Conservation (phyloP, 495 filamentous ascomycete genomes). For the Hypoxylon subgilvum region DNA sequence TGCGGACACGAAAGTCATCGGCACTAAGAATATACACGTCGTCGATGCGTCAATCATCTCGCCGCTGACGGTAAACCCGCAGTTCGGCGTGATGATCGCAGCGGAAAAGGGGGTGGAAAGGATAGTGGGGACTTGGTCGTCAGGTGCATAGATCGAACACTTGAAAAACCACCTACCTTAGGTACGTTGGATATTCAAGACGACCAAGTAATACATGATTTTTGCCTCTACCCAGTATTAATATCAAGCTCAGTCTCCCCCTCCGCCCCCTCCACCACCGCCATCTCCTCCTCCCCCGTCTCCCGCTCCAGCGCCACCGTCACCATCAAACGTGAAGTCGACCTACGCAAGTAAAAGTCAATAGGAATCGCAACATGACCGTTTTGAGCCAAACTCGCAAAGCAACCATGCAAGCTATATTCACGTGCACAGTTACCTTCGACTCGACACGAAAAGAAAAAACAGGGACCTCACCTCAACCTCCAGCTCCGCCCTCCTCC, state of each 20-base stretch:
- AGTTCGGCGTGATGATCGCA: slow-evolving; percentile 49
- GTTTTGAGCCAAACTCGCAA: too few relatives aligned
- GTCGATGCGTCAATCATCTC: slow-evolving; percentile 49
- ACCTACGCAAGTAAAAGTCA: slow-evolving; percentile 1
- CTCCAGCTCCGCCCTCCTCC: slow-evolving; percentile 3
- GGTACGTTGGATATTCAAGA: neutral
- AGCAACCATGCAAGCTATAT: too few relatives aligned
- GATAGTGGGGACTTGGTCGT: slow-evolving; percentile 24
- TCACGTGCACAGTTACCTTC: too few relatives aligned
- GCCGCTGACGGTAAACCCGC: slow-evolving; percentile 50
- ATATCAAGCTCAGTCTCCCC: neutral
- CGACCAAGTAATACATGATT: neutral
- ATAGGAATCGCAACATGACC: neutral
- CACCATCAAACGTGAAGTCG: slow-evolving; percentile 8
- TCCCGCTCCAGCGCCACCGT: neutral
- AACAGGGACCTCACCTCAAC: slow-evolving; percentile 1
- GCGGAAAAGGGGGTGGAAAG: slow-evolving; percentile 48
- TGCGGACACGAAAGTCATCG: slow-evolving; percentile 42
- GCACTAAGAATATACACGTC: slow-evolving; percentile 46
- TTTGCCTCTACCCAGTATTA: neutral
- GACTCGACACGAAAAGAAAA: neutral
- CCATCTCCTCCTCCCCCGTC: slow-evolving; percentile 4
- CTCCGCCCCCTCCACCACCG: neutral
- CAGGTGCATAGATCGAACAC: too few relatives aligned
- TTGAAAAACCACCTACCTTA: neutral